phyloP scores from a whole-genome alignment of 2,329 filamentous ascomycete species.

The Penicillium italicum region DNA sequence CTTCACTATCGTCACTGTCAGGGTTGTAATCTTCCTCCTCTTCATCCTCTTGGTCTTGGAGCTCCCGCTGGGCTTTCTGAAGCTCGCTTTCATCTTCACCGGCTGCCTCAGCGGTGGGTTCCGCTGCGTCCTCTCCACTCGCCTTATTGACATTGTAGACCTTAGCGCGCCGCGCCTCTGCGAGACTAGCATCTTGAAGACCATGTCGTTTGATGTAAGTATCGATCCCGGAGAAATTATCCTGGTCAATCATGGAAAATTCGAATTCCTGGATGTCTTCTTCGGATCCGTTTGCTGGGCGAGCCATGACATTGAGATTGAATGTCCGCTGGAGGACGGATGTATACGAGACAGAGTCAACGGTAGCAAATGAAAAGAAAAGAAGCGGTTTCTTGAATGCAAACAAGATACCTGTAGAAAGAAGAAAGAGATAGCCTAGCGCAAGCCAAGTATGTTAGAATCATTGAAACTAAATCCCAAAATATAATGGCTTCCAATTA shows the following conservation, averaged over 20 bases:
- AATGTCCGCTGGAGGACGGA: constrained; percentile 63
- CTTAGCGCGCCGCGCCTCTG: constrained; percentile 58
- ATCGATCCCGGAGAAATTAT: constrained; percentile 60
- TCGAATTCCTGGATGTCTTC: constrained; percentile 56
- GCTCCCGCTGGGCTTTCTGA: constrained; percentile 55
- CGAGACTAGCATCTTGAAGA: constrained; percentile 62
- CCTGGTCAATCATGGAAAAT: constrained; percentile 64
- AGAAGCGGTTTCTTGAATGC: constrained; percentile 64
- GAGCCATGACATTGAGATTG: constrained; percentile 57
- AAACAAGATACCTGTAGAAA: constrained; percentile 59
- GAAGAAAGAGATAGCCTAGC: constrained; percentile 60
- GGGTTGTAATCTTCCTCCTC: constrained; percentile 52
- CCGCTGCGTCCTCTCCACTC: constrained; percentile 27
- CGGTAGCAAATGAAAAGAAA: constrained; percentile 58
- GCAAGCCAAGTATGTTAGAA: constrained; percentile 3
- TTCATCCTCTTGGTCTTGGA: constrained; percentile 49
- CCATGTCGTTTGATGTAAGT: constrained; percentile 59
- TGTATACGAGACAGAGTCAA: constrained; percentile 61
- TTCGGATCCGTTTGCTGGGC: constrained; percentile 30
- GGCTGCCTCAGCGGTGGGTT: constrained; percentile 28
- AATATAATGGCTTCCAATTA: background rate
- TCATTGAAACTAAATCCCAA: background rate
- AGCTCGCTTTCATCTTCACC: constrained; percentile 56
- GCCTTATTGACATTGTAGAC: constrained; percentile 51
- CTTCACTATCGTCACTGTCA: constrained; percentile 49